Evolutionary conservation across 176 grass and related monocot genomes (phyloP).

Genomic region (Oryza brachyantha): DNA sequence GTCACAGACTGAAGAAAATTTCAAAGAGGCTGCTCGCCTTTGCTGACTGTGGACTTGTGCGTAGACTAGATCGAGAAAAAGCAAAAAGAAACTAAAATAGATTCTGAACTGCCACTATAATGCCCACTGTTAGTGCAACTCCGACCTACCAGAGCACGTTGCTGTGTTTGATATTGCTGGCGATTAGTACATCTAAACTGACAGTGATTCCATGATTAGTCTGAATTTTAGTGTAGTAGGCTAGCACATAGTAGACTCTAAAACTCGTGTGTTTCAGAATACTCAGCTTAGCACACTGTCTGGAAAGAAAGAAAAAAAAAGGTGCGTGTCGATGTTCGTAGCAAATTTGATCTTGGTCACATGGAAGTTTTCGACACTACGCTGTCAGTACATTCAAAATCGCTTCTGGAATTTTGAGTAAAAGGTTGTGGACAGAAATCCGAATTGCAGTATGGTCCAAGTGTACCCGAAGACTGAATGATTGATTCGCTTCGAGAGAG

Average conservation of each 20-base stretch:
- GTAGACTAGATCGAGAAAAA: neutral
- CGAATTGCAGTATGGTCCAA: neutral
- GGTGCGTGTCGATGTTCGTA: no score
- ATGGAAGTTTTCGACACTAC: neutral
- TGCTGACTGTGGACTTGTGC: constrained; percentile 34
- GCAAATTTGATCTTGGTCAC: neutral
- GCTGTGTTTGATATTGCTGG: neutral
- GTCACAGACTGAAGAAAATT: neutral
- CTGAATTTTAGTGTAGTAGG: neutral
- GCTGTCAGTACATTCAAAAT: neutral
- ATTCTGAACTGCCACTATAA: neutral
- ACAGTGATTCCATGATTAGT: neutral
- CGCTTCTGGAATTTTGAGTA: no score
- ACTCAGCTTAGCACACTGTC: neutral
- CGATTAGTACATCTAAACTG: neutral
- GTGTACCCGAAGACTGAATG: neutral
- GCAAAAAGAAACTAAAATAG: no score
- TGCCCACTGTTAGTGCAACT: neutral
- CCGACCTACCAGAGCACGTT: neutral
- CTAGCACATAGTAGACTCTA: neutral
- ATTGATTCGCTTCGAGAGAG: neutral
- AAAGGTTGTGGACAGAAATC: neutral
- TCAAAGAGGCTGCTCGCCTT: neutral
- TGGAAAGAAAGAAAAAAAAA: neutral
- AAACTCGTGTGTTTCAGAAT: neutral